Percentiles rank a stretch among this genome's conserved stretches.
Evolutionary conservation across 768 basidiomycete species (phyloP).

Genomic region (Leccinum variicolor): DNA sequence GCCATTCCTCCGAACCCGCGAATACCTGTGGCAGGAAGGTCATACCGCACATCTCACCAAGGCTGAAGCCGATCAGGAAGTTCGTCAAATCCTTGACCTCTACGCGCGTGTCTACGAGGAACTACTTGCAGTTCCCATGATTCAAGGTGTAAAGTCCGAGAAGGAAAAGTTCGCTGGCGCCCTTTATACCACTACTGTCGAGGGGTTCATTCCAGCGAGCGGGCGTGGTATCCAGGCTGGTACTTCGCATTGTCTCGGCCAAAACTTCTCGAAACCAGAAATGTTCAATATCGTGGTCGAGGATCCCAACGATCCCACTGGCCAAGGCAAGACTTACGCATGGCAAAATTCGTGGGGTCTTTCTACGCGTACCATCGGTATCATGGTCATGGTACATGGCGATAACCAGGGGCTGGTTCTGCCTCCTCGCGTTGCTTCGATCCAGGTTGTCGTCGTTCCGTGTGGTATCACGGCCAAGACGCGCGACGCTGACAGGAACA

Average conservation of each 20-base stretch:
- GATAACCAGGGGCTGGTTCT: conserved; percentile 97
- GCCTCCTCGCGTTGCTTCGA: conserved; percentile 92
- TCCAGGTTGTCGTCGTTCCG: conserved; percentile 90
- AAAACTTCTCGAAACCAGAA: conserved; percentile 93
- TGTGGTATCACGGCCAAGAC: conserved; percentile 92
- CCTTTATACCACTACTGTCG: conserved; percentile 95
- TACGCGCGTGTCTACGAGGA: conserved; percentile 97
- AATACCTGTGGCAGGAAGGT: conserved; percentile 99
- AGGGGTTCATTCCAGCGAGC: conserved; percentile 96
- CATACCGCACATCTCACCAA: conserved; percentile 94
- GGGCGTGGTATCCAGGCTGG: conserved; percentile 97
- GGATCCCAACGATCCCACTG: conserved; percentile 75
- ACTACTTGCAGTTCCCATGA: conserved; percentile 94
- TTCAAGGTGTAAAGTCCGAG: conserved; percentile 95
- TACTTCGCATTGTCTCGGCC: conserved; percentile 97
- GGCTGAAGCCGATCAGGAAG: conserved; percentile 87
- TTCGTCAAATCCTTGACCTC: conserved; percentile 90
- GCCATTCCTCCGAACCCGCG: conserved; percentile 97
- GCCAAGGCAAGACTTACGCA: conserved; percentile 71
- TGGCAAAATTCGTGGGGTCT: conserved; percentile 99
- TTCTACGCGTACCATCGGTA: conserved; percentile 92
- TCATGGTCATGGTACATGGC: conserved; percentile 99
- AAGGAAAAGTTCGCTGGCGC: conserved; percentile 99
- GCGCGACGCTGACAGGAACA: conserved; percentile 58
- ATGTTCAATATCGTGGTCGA: conserved; percentile 99